Conservation (phyloP, 306 rosid species). For the Fragaria nilgerrensis region DNA sequence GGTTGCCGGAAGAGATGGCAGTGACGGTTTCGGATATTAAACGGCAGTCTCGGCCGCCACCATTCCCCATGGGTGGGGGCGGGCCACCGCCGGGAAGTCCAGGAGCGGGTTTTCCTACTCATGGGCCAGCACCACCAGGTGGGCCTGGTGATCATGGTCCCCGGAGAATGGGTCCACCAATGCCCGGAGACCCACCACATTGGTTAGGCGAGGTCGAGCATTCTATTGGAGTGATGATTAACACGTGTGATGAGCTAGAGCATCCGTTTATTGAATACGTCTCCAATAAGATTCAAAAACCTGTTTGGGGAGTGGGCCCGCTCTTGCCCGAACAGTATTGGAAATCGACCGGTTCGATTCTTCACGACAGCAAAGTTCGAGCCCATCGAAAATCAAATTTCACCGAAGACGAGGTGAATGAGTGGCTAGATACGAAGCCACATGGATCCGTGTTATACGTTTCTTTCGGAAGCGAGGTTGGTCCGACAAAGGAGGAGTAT, state of each 20-base stretch:
- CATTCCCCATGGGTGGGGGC: neutral
- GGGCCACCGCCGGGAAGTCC: neutral
- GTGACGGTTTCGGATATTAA: conserved; percentile 35
- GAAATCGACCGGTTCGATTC: conserved; percentile 38
- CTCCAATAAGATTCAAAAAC: conserved; percentile 25
- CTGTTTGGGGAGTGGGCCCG: conserved; percentile 73
- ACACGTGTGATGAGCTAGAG: conserved; percentile 75
- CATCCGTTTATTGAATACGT: conserved; percentile 46
- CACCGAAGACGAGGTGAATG: conserved; percentile 47
- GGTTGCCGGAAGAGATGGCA: conserved; percentile 54
- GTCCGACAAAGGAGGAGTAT: conserved; percentile 47
- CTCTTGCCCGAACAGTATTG: conserved; percentile 61
- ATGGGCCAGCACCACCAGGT: neutral
- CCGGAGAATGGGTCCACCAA: conserved; percentile 34
- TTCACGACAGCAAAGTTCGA: conserved; percentile 42
- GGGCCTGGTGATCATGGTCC: conserved; percentile 1
- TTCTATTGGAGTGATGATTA: conserved; percentile 42
- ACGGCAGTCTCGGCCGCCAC: neutral
- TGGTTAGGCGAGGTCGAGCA: conserved; percentile 34
- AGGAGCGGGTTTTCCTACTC: neutral
- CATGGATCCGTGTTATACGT: conserved; percentile 50
- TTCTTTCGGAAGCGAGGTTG: conserved; percentile 52
- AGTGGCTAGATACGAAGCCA: conserved; percentile 57
- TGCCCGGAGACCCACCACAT: conserved; percentile 30
- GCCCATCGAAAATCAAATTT: conserved; percentile 32